phyloP scores from a whole-genome alignment of 495 filamentous ascomycete genomes.

The Letharia columbiana region DNA sequence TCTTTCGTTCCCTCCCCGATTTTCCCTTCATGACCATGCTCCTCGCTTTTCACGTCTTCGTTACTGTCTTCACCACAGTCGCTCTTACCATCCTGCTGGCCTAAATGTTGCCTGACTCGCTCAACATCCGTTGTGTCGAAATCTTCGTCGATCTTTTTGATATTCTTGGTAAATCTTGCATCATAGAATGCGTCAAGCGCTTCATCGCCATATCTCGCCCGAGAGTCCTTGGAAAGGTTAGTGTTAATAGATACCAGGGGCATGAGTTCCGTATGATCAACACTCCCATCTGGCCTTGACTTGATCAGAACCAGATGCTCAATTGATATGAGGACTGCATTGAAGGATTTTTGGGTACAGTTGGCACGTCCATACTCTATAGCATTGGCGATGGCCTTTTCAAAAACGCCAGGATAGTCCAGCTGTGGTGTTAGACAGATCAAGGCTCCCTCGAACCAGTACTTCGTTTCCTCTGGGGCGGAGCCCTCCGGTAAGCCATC shows the following conservation, averaged over 20 bases:
- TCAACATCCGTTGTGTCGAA: background rate
- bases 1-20: background rate
- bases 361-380: constrained; percentile 4
- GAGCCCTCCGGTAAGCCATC: constrained; percentile 3
- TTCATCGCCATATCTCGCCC: background rate
- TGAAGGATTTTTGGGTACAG: background rate
- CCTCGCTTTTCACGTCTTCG: background rate
- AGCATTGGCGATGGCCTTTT: constrained; percentile 5
- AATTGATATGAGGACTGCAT: constrained; percentile 19
- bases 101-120: background rate
- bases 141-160: background rate
- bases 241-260: constrained; percentile 5
- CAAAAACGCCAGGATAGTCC: background rate
- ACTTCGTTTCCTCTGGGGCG: constrained; percentile 14
- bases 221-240: background rate
- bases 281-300: constrained; percentile 4
- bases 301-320: constrained; percentile 13
- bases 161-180: background rate
- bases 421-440: constrained; percentile 15
- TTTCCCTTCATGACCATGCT: background rate
- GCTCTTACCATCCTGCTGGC: background rate
- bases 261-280: constrained; percentile 13
- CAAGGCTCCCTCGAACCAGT: constrained; percentile 21
- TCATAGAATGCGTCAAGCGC: background rate
- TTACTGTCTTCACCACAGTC: background rate